phyloP scores from a whole-genome alignment of 1,139 yeast genomes.

The Hyphopichia wangnamkhiaoensis region DNA sequence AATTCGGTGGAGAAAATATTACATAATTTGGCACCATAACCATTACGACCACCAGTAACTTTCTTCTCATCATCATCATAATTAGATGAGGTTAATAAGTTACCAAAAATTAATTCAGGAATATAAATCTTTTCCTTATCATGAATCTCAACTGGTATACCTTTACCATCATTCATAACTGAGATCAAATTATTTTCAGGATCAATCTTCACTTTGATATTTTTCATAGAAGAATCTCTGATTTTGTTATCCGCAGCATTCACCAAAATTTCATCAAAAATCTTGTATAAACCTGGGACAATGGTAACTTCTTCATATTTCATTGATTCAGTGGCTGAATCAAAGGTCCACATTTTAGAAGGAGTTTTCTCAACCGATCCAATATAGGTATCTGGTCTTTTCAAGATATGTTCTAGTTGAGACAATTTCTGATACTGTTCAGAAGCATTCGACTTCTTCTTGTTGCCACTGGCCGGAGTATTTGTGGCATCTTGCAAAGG shows the following conservation, averaged over 20 bases:
- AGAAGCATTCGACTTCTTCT: conserved; percentile 41
- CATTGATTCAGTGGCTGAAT: conserved; percentile 72
- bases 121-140: conserved; percentile 88
- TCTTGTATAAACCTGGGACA: conserved; percentile 95
- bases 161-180: conserved; percentile 90
- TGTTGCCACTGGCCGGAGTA: neutral
- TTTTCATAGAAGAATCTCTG: conserved; percentile 88
- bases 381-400: conserved; percentile 96
- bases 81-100: conserved; percentile 90
- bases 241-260: conserved; percentile 99
- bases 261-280: conserved; percentile 94
- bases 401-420: conserved; percentile 92
- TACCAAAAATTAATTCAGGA: conserved; percentile 96
- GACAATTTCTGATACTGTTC: conserved; percentile 91
- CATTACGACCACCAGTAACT: conserved; percentile 98
- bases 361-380: conserved; percentile 89
- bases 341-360: conserved; percentile 83
- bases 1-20: conserved; percentile 91
- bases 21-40: conserved; percentile 93
- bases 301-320: conserved; percentile 67
- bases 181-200: conserved; percentile 73
- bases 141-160: conserved; percentile 95
- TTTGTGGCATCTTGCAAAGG: conserved; percentile 27
- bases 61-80: conserved; percentile 94
- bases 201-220: conserved; percentile 76